Percentiles rank a stretch among this genome's conserved stretches.
phyloP scores from a whole-genome alignment of 73 alveolate genomes.

The Loxodes magnus region DNA sequence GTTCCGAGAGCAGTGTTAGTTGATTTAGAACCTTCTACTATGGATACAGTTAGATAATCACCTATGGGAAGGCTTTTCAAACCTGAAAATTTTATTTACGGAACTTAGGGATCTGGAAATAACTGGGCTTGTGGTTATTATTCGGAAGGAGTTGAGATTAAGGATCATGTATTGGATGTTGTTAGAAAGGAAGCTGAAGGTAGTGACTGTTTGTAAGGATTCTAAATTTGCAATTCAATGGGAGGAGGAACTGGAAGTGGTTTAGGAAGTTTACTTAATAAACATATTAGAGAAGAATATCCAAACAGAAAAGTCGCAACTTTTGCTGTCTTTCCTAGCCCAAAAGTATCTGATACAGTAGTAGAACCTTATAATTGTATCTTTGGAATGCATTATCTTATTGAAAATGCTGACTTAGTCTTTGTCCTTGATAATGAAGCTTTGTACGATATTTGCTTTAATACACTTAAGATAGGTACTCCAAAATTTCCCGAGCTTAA shows the following conservation, averaged over 20 bases:
- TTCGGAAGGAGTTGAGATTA: neutral
- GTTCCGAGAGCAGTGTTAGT: conserved; percentile 60
- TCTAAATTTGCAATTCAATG: conserved; percentile 62
- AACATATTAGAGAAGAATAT: conserved; percentile 77
- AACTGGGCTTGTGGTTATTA: conserved; percentile 97
- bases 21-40: conserved; percentile 60
- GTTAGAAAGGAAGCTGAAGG: conserved; percentile 84
- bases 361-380: conserved; percentile 89
- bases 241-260: conserved; percentile 99
- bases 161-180: conserved; percentile 66
- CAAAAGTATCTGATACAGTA: conserved; percentile 81
- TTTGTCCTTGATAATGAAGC: conserved; percentile 65
- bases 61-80: conserved; percentile 32
- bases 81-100: conserved; percentile 40
- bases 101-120: conserved; percentile 83
- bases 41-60: conserved; percentile 20
- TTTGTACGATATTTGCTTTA: conserved; percentile 27
- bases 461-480: conserved; percentile 3
- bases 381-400: conserved; percentile 65
- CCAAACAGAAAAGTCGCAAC: conserved; percentile 38
- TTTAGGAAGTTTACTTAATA: conserved; percentile 88
- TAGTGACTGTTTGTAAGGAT: conserved; percentile 82
- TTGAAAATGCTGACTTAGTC: conserved; percentile 65
- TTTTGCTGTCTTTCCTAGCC: conserved; percentile 93
- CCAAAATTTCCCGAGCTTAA: conserved; percentile 24